phyloP scores from a whole-genome alignment of 1,284 basidiomycete species.

The Microstroma glucosiphilum region DNA sequence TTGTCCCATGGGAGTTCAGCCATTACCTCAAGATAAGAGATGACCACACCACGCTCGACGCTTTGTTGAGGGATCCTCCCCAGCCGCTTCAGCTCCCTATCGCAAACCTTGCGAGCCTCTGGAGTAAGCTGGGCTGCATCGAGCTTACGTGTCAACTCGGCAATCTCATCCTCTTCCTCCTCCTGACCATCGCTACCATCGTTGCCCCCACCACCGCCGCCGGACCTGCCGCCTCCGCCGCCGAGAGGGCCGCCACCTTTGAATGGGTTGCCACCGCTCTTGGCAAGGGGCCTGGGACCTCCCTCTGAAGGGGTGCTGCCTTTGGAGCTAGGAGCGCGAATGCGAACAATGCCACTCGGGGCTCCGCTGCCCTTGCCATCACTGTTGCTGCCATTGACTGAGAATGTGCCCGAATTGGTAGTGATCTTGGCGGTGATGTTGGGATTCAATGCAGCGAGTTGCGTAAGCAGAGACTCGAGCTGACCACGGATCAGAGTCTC shows the following conservation, averaged over 20 bases:
- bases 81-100: conserved; percentile 48
- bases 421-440: conserved; percentile 37
- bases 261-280: conserved; percentile 21
- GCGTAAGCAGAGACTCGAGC: conserved; percentile 39
- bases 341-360: conserved; percentile 29
- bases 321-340: conserved; percentile 21
- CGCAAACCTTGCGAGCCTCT: conserved; percentile 46
- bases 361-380: conserved; percentile 22
- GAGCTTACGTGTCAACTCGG: conserved; percentile 38
- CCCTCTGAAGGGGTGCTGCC: conserved; percentile 11
- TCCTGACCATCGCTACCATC: conserved; percentile 21
- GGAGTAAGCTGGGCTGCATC: conserved; percentile 32
- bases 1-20: conserved; percentile 50
- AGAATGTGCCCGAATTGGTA: conserved; percentile 23
- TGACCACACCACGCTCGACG: conserved; percentile 48
- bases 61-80: conserved; percentile 45
- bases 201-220: conserved; percentile 16
- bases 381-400: conserved; percentile 14
- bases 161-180: conserved; percentile 45
- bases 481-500: conserved; percentile 41
- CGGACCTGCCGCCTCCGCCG: conserved; percentile 14
- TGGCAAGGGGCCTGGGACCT: conserved; percentile 24
- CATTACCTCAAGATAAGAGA: conserved; percentile 51
- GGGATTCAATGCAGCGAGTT: conserved; percentile 41
- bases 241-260: conserved; percentile 16